Evolutionary conservation across 495 filamentous ascomycete species (phyloP).

Genomic region (Daldinia concentrica): DNA sequence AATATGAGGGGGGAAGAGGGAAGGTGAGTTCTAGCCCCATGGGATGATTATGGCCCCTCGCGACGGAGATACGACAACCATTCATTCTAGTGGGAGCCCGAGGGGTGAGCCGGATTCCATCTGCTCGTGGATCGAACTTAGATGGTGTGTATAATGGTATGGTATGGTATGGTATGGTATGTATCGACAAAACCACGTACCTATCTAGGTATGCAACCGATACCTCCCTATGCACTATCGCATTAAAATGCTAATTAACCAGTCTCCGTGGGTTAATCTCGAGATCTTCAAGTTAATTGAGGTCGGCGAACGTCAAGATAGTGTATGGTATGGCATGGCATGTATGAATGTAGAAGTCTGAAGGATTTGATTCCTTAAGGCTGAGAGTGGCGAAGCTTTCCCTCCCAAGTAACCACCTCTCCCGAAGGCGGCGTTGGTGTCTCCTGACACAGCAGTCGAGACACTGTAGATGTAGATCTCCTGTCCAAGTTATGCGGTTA

Average conservation of each 20-base stretch:
- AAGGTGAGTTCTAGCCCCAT: slow-evolving; percentile 11
- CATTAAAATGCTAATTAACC: neutral
- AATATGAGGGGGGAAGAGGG: neutral
- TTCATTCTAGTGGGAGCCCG: slow-evolving; percentile 12
- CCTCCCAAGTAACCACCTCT: neutral
- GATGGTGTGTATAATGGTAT: neutral
- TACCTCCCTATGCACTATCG: neutral
- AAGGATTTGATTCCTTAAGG: slow-evolving; percentile 26
- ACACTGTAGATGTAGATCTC: slow-evolving; percentile 19
- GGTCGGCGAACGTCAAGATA: neutral
- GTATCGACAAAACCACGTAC: neutral
- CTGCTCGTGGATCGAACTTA: slow-evolving; percentile 5
- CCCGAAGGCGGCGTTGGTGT: slow-evolving; percentile 4
- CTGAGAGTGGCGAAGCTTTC: slow-evolving; percentile 27
- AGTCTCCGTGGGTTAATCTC: neutral
- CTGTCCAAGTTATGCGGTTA: slow-evolving; percentile 8
- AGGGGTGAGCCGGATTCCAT: slow-evolving; percentile 3
- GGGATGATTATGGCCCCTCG: slow-evolving; percentile 5
- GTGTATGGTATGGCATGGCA: neutral
- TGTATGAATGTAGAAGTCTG: neutral
- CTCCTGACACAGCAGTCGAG: slow-evolving; percentile 24
- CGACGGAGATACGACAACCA: slow-evolving; percentile 4
- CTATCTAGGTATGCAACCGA: neutral
- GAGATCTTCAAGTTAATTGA: neutral
- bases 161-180: neutral